Evolutionary conservation across 2,329 filamentous ascomycete genomes (phyloP), one percentile per base, ranked within the genome.

Genomic region (Penicillium sclerotigenum): DNA sequence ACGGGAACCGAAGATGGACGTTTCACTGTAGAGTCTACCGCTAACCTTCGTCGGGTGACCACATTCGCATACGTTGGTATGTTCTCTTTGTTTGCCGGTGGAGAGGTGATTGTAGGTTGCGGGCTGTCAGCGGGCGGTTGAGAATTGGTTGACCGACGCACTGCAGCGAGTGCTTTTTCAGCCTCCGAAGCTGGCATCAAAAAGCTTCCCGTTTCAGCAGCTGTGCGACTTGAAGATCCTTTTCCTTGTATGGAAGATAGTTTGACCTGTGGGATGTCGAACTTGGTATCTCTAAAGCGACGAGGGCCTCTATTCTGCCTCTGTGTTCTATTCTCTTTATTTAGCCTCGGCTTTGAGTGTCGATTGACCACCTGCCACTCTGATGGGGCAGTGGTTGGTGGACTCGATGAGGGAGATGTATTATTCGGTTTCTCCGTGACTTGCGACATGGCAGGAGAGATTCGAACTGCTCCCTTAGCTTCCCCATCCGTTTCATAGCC

Each of bases 401-500:
- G 58, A 29, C 64, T 69, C 2, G 66, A 58, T 31, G 68, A 67
- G 29, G 54, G 48, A 8, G 63, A 60, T 0, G 63, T 63, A 2
- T 56, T 56, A 7, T 53, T 61, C 4, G 69, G 67, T 41, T 60
- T 65, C 38, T 72, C 71, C 6, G 69, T 73, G 13, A 46, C 47
- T 31, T 71, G 69, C 11, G 71, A 73, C 22, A 67, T 56, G 3
- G 66, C 59, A 4, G 70, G 67, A 28, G 72, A 73, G 4, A 63
- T 64, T 13, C 53, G 59, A 49, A 56, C n/a, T 13, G 52, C 47
- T 10, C 48, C 61, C n/a, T 59, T 64, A 0, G 54, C 60, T 56
- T 76, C 73, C 18, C 64, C 60, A 28, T 76, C 73, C 5, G 67
- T 70, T 26, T 73, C 66, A 52, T 75, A 71, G 3, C 70, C 71